phyloP scores from a whole-genome alignment of 495 filamentous ascomycete species.

The Xylaria palmicola region DNA sequence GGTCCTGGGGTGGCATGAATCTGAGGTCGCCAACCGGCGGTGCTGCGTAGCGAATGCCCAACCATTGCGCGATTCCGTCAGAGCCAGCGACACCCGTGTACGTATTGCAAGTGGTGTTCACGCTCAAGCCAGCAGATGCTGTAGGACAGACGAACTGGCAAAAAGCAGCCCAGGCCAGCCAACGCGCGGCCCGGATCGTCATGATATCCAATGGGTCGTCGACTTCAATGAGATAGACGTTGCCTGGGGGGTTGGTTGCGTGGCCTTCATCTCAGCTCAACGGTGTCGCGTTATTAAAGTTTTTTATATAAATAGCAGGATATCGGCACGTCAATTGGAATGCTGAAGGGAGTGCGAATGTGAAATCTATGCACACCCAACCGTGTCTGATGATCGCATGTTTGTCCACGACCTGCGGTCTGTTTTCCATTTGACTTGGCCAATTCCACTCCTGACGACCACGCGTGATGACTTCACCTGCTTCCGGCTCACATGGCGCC shows the following conservation, averaged over 20 bases:
- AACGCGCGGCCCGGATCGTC: neutral
- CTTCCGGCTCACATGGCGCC: slow-evolving; percentile 3
- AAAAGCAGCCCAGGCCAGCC: slow-evolving; percentile 17
- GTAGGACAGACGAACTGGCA: slow-evolving; percentile 18
- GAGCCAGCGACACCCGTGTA: slow-evolving; percentile 19
- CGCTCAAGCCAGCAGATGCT: slow-evolving; percentile 17
- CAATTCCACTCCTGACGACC: neutral
- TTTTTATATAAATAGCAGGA: slow-evolving; percentile 5
- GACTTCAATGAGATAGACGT: neutral
- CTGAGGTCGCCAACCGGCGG: slow-evolving; percentile 57
- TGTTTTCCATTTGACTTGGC: neutral
- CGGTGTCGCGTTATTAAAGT: neutral
- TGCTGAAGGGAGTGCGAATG: neutral
- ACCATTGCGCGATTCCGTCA: slow-evolving; percentile 58
- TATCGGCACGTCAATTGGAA: neutral
- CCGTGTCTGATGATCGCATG: slow-evolving; percentile 5
- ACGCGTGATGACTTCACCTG: slow-evolving; percentile 2
- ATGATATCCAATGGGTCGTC: neutral
- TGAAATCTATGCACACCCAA: neutral
- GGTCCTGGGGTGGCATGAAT: slow-evolving; percentile 58
- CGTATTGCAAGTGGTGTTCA: slow-evolving; percentile 26
- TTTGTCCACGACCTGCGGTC: neutral
- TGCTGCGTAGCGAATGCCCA: slow-evolving; percentile 65
- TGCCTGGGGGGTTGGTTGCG: neutral
- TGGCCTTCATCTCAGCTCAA: slow-evolving; percentile 8